Conservation (phyloP, 176 grass and related monocot genomes). For the Chrysopogon serrulatus region DNA sequence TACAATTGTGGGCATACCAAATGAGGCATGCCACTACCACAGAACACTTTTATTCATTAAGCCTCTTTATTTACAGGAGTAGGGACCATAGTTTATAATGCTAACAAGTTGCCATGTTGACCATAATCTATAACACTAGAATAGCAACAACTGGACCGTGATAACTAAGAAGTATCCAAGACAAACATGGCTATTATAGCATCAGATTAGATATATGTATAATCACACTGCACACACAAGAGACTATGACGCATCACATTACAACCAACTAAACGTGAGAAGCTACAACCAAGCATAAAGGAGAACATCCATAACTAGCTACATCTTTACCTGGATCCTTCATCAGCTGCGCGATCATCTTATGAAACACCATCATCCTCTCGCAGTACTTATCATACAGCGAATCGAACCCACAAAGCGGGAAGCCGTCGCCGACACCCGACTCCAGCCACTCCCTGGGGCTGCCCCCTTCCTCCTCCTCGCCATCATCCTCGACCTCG, state of each 20-base stretch:
- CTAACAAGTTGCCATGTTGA: not conserved
- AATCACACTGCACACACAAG: not conserved
- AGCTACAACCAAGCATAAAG: not conserved
- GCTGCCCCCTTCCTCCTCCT: conserved; percentile 57
- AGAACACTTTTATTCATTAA: not conserved
- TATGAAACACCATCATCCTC: conserved; percentile 87
- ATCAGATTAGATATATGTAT: not conserved
- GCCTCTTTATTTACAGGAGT: not conserved
- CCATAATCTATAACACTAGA: not conserved
- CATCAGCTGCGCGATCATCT: conserved; percentile 53
- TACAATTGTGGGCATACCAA: not conserved
- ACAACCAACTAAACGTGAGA: not conserved
- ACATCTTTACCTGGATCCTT: conserved; percentile 56
- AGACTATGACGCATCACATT: not conserved
- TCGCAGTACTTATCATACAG: conserved; percentile 78
- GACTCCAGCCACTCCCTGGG: conserved; percentile 62
- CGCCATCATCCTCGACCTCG: conserved; percentile 51
- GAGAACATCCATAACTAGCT: not conserved
- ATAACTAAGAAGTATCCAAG: not conserved
- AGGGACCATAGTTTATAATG: not conserved
- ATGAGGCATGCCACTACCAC: not conserved
- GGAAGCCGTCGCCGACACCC: conserved; percentile 27
- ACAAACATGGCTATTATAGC: not conserved
- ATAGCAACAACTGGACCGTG: not conserved
- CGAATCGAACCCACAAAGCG: conserved; percentile 58